Evolutionary conservation across 805 yeast species (phyloP).

Genomic region (Kodamaea laetipori): DNA sequence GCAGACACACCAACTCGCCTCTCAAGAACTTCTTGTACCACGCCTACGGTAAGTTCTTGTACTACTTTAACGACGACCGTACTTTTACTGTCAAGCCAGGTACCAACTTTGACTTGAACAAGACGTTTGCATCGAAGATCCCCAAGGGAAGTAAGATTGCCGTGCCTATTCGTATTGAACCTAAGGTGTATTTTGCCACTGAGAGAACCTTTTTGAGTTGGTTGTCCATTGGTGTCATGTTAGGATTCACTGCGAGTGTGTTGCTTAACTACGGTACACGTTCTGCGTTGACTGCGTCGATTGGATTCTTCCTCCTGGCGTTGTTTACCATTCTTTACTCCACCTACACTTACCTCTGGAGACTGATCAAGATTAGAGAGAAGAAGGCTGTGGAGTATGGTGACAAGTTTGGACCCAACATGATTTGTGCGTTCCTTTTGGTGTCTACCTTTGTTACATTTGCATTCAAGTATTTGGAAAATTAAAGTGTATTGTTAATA

Average conservation of each 20-base stretch:
- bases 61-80: slow-evolving; percentile 47
- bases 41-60: slow-evolving; percentile 39
- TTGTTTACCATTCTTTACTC: slow-evolving; percentile 73
- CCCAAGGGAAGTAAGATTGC: slow-evolving; percentile 89
- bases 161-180: slow-evolving; percentile 95
- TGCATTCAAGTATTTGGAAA: slow-evolving; percentile 49
- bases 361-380: slow-evolving; percentile 79
- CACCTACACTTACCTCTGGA: slow-evolving; percentile 70
- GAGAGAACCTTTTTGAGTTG: slow-evolving; percentile 94
- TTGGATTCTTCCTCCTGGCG: slow-evolving; percentile 84
- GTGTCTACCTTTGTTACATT: slow-evolving; percentile 67
- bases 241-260: slow-evolving; percentile 87
- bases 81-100: slow-evolving; percentile 47
- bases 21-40: slow-evolving; percentile 34
- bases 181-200: slow-evolving; percentile 98
- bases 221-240: slow-evolving; percentile 85
- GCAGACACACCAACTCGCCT: slow-evolving; percentile 31
- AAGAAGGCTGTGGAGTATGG: slow-evolving; percentile 84
- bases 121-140: slow-evolving; percentile 54
- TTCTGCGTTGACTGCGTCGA: slow-evolving; percentile 74
- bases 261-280: slow-evolving; percentile 81
- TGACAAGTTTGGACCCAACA: slow-evolving; percentile 84
- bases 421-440: slow-evolving; percentile 74
- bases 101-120: slow-evolving; percentile 46
- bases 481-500: slow-evolving; percentile 6